Conservation (phyloP, 83 land plant genomes). For the Thuja plicata region DNA sequence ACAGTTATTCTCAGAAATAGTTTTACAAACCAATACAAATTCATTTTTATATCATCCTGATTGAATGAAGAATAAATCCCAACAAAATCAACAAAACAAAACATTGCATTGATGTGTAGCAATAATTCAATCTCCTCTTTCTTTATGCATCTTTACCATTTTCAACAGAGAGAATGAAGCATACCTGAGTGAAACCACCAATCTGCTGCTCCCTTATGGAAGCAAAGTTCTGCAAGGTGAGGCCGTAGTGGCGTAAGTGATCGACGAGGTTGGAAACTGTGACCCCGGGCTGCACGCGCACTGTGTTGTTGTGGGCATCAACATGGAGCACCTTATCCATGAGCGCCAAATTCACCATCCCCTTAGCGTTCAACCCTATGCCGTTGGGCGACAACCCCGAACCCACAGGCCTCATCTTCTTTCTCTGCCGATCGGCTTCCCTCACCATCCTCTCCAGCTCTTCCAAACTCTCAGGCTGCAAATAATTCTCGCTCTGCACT, state of each 20-base stretch:
- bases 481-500: conserved; percentile 50
- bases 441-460: conserved; percentile 73
- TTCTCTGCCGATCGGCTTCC: conserved; percentile 52
- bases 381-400: conserved; percentile 99
- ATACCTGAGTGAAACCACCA: conserved; percentile 96
- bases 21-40: too few relatives aligned
- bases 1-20: too few relatives aligned
- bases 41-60: too few relatives aligned
- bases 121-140: too few relatives aligned
- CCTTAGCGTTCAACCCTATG: conserved; percentile 70
- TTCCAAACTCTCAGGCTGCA: conserved; percentile 76
- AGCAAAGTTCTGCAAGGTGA: conserved; percentile 95
- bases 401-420: conserved; percentile 86
- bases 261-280: conserved; percentile 91
- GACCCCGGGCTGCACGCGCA: conserved; percentile 86
- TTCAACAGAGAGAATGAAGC: too few relatives aligned
- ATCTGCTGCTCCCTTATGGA: conserved; percentile 98
- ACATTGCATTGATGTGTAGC: too few relatives aligned
- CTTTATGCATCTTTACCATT: too few relatives aligned
- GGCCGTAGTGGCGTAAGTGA: conserved; percentile 72
- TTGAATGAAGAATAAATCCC: too few relatives aligned
- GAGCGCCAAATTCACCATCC: conserved; percentile 93
- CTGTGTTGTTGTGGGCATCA: conserved; percentile 68
- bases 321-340: conserved; percentile 93
- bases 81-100: too few relatives aligned